Conservation (phyloP, 2,329 filamentous ascomycete species). For the Hymenoscyphus linearis region DNA sequence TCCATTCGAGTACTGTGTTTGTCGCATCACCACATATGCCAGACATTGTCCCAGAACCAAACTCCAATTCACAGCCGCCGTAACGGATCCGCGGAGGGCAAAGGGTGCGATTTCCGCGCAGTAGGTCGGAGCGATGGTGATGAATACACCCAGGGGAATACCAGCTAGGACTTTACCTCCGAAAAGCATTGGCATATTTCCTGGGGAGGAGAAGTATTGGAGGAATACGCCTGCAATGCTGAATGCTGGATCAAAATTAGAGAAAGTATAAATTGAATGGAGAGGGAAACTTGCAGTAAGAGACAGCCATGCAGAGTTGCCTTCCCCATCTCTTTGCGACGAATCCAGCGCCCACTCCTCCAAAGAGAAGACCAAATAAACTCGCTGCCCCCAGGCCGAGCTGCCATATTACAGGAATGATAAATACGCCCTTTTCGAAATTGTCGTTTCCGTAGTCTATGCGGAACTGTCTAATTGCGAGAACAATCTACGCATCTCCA, state of each 20-base stretch:
- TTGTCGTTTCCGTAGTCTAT: constrained; percentile 18
- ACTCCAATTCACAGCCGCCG: constrained; percentile 21
- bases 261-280: neutral
- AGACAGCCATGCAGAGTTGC: constrained; percentile 18
- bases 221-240: constrained; percentile 19
- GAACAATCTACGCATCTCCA: constrained; percentile 18
- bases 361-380: constrained; percentile 17
- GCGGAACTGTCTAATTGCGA: constrained; percentile 19
- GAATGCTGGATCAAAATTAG: constrained; percentile 10
- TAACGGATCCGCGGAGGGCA: constrained; percentile 18
- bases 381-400: constrained; percentile 15
- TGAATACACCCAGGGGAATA: constrained; percentile 46
- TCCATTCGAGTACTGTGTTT: constrained; percentile 34
- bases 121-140: constrained; percentile 33
- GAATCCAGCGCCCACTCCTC: constrained; percentile 16
- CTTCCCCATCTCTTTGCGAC: constrained; percentile 18
- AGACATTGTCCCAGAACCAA: constrained; percentile 24
- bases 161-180: constrained; percentile 44
- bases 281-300: constrained; percentile 12
- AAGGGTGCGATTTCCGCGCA: constrained; percentile 22
- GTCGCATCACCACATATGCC: constrained; percentile 21
- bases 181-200: constrained; percentile 29
- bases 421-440: constrained; percentile 11
- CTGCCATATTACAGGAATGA: constrained; percentile 21
- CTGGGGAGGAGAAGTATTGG: constrained; percentile 17